These are phyloP conservation scores for Mucor lusitanicus DNA, from an alignment of 371 early-diverging fungal species.

Conservation along the genomic window DNA sequence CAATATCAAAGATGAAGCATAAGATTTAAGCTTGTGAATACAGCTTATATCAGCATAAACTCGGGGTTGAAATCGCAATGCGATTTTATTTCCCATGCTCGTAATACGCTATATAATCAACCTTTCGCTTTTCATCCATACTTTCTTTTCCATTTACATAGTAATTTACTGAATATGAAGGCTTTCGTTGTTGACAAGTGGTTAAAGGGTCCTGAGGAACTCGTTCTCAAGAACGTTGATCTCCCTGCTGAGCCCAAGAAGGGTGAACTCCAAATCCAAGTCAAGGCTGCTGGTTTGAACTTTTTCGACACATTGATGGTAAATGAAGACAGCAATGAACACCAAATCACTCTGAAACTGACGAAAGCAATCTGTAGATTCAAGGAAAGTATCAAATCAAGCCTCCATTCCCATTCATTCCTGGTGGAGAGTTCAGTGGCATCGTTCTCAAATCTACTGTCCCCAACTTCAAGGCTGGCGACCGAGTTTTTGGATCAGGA, in stretches of 20 bases:
- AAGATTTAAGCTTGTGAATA: slow-evolving; percentile 2
- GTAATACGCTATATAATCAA: background rate
- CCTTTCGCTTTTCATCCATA: background rate
- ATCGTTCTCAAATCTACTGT: slow-evolving; percentile 46
- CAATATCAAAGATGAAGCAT: background rate
- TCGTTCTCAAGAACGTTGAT: slow-evolving; percentile 58
- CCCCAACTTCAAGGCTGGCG: slow-evolving; percentile 65
- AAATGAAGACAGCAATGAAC: background rate
- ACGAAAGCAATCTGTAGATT: slow-evolving; percentile 36
- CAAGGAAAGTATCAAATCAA: slow-evolving; percentile 86
- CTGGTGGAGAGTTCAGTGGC: slow-evolving; percentile 73
- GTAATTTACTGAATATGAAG: slow-evolving; percentile 53
- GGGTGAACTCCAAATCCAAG: slow-evolving; percentile 68
- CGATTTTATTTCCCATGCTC: slow-evolving; percentile 3
- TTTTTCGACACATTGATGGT: slow-evolving; percentile 87
- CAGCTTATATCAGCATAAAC: slow-evolving; percentile 7
- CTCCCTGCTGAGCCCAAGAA: slow-evolving; percentile 61
- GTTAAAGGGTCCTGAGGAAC: slow-evolving; percentile 72
- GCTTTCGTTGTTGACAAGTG: slow-evolving; percentile 74
- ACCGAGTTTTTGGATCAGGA: slow-evolving; percentile 79
- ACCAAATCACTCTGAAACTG: background rate
- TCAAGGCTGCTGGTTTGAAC: slow-evolving; percentile 78
- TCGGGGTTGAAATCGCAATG: background rate
- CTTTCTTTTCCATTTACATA: slow-evolving; percentile 1
- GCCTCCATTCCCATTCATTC: slow-evolving; percentile 82